Conservation (phyloP, 2,329 filamentous ascomycete species). For the Cercospora sp. region DNA sequence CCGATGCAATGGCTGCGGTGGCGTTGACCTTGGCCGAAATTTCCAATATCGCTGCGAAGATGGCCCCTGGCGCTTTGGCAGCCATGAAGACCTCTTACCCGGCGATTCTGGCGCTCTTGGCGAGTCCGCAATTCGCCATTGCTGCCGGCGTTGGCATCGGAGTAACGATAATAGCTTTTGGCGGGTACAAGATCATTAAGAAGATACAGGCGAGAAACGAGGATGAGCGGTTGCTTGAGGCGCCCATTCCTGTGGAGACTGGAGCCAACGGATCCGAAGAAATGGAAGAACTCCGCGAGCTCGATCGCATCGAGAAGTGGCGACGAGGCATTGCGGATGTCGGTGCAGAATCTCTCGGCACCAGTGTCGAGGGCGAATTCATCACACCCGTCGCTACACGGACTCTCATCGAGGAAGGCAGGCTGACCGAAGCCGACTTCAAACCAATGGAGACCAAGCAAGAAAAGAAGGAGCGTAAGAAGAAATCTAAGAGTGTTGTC, state of each 20-base stretch:
- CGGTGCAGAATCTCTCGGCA: conserved; percentile 56
- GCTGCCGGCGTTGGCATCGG: conserved; percentile 85
- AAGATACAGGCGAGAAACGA: conserved; percentile 61
- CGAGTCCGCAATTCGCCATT: conserved; percentile 91
- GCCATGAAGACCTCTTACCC: conserved; percentile 80
- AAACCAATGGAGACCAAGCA: conserved; percentile 40
- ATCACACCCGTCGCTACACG: conserved; percentile 59
- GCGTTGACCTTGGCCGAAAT: conserved; percentile 91
- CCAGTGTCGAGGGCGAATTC: conserved; percentile 66
- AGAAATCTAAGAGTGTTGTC: conserved; percentile 27
- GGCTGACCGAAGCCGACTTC: conserved; percentile 50
- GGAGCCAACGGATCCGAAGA: conserved; percentile 23
- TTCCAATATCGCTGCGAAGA: conserved; percentile 75
- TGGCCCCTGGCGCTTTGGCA: conserved; percentile 77
- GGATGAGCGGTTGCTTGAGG: conserved; percentile 22
- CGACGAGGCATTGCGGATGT: conserved; percentile 63
- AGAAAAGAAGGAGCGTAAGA: conserved; percentile 42
- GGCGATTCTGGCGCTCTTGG: conserved; percentile 80
- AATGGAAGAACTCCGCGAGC: conserved; percentile 60
- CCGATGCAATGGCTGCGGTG: conserved; percentile 90
- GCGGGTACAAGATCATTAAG: conserved; percentile 97
- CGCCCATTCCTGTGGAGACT: conserved; percentile 27
- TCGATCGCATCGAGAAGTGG: conserved; percentile 62
- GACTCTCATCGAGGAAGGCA: conserved; percentile 48
- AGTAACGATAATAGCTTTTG: conserved; percentile 92